Percentiles rank a stretch among this genome's conserved stretches.
phyloP scores from a whole-genome alignment of 2,329 filamentous ascomycete genomes.

The Colletotrichum liriopes region DNA sequence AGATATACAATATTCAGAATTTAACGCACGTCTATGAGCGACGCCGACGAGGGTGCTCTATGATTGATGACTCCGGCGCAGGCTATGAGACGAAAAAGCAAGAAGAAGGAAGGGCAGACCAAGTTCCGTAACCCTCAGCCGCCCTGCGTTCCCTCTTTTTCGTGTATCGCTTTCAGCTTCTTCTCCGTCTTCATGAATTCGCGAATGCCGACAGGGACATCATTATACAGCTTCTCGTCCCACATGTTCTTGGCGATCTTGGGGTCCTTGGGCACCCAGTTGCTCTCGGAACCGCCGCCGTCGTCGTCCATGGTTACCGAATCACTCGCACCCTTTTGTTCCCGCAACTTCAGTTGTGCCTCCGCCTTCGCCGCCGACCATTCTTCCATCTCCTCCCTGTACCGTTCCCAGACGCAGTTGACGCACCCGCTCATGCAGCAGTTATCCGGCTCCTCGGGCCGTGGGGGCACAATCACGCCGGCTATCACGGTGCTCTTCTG shows the following conservation, averaged over 20 bases:
- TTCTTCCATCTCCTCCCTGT: slow-evolving; percentile 91
- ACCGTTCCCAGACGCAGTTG: slow-evolving; percentile 96
- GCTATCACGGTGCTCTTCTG: slow-evolving; percentile 77
- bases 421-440: slow-evolving; percentile 99
- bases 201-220: slow-evolving; percentile 90
- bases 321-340: slow-evolving; percentile 47
- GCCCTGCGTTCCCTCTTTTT: slow-evolving; percentile 66
- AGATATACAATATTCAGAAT: background rate
- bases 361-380: slow-evolving; percentile 80
- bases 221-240: slow-evolving; percentile 80
- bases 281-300: slow-evolving; percentile 80
- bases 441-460: slow-evolving; percentile 92
- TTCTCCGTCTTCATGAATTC: slow-evolving; percentile 99
- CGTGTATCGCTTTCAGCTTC: slow-evolving; percentile 83
- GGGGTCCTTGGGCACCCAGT: slow-evolving; percentile 68
- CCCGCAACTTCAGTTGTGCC: slow-evolving; percentile 70
- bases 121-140: slow-evolving; percentile 51
- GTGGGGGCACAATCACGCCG: slow-evolving; percentile 86
- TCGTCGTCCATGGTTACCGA: slow-evolving; percentile 83
- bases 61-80: slow-evolving; percentile 15
- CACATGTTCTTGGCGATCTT: slow-evolving; percentile 68
- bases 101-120: background rate
- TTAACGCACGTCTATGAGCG: slow-evolving; percentile 19
- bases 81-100: slow-evolving; percentile 14
- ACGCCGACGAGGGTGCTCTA: slow-evolving; percentile 24